These are phyloP conservation scores for Oxalis stricta DNA, from an alignment of 441 rosid genomes.

Conservation along the genomic window DNA sequence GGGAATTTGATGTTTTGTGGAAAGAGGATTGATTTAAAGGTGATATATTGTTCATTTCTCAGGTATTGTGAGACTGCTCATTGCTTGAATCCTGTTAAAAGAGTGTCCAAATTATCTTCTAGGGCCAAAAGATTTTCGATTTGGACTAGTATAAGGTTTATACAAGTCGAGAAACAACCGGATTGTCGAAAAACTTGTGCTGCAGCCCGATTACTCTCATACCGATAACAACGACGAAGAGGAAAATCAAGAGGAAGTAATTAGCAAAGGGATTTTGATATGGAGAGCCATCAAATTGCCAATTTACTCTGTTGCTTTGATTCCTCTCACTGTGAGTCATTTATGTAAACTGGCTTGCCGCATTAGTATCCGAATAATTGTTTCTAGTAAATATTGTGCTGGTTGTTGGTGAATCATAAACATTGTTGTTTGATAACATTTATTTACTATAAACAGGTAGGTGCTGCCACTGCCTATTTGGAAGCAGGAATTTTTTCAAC, in stretches of 20 bases:
- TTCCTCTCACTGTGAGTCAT: constrained; percentile 74
- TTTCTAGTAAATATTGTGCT: too few species aligned
- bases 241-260: constrained; percentile 24
- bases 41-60: constrained; percentile 2
- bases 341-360: too few species aligned
- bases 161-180: constrained; percentile 8
- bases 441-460: constrained; percentile 31
- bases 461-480: constrained; percentile 59
- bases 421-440: not conserved
- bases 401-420: too few species aligned
- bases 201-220: not conserved
- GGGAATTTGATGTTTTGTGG: not conserved
- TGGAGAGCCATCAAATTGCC: constrained; percentile 88
- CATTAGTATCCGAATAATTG: too few species aligned
- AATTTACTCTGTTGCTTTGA: constrained; percentile 71
- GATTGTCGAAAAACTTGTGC: not conserved
- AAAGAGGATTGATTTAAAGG: not conserved
- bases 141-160: not conserved
- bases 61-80: constrained; percentile 12
- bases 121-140: not conserved
- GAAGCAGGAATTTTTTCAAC: constrained; percentile 45
- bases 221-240: constrained; percentile 3
- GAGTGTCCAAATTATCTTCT: constrained; percentile 2
- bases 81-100: constrained; percentile 3
- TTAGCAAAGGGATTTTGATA: constrained; percentile 41